Evolutionary conservation across 2,329 filamentous ascomycete genomes (phyloP).

Genomic region (Colletotrichum magnum): DNA sequence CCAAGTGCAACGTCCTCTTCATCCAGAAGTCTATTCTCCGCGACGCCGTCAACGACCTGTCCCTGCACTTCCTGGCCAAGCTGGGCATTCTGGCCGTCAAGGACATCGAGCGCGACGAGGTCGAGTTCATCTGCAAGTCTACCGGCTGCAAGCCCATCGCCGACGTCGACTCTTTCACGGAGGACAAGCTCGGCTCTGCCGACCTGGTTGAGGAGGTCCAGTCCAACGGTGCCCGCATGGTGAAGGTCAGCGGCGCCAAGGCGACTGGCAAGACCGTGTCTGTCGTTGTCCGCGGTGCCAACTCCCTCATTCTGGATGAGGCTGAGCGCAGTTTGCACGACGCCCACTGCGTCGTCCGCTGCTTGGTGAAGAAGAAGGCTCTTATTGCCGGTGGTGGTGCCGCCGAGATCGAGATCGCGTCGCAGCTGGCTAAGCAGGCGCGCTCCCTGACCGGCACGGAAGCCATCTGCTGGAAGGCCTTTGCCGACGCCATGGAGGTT

Average conservation of each 20-base stretch:
- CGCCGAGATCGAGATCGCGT: slow-evolving; percentile 95
- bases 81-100: slow-evolving; percentile 96
- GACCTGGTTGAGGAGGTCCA: slow-evolving; percentile 95
- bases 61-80: slow-evolving; percentile 96
- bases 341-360: slow-evolving; percentile 96
- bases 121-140: slow-evolving; percentile 99
- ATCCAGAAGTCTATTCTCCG: slow-evolving; percentile 99
- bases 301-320: slow-evolving; percentile 94
- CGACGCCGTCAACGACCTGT: slow-evolving; percentile 97
- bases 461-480: slow-evolving; percentile 98
- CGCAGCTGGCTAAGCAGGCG: slow-evolving; percentile 85
- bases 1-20: slow-evolving; percentile 97
- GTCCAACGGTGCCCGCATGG: slow-evolving; percentile 88
- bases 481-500: slow-evolving; percentile 97
- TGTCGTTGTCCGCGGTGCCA: slow-evolving; percentile 94
- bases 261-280: slow-evolving; percentile 89
- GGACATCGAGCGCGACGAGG: slow-evolving; percentile 98
- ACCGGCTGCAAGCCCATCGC: slow-evolving; percentile 99
- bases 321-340: slow-evolving; percentile 97
- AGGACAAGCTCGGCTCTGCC: slow-evolving; percentile 96
- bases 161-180: slow-evolving; percentile 97
- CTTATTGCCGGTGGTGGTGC: slow-evolving; percentile 97
- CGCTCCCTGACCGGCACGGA: slow-evolving; percentile 91
- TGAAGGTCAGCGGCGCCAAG: slow-evolving; percentile 95
- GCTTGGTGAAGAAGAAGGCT: slow-evolving; percentile 99